These are phyloP conservation scores for Marchantia polymorpha DNA, from an alignment of 225 moss, liverwort and hornwort species.

Conservation along the genomic window DNA sequence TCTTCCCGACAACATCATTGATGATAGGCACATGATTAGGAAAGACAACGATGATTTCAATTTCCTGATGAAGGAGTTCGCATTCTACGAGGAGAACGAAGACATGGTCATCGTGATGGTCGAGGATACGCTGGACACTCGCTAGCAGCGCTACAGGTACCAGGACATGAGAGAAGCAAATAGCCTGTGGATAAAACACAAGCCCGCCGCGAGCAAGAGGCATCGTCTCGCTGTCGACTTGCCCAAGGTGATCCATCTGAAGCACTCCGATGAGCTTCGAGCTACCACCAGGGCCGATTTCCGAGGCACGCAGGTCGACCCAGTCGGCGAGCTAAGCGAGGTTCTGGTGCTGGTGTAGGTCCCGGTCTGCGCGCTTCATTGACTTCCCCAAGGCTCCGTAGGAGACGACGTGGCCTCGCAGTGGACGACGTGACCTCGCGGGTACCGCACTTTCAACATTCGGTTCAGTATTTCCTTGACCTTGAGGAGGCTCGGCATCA, in stretches of 20 bases:
- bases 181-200: constrained; percentile 33
- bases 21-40: background rate
- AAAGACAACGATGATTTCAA: background rate
- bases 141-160: too few species aligned
- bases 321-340: constrained; percentile 26
- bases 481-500: background rate
- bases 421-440: background rate
- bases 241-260: background rate
- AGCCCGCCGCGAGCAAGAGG: too few species aligned
- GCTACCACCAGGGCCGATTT: constrained; percentile 15
- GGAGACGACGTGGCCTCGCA: background rate
- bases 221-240: too few species aligned
- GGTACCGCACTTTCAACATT: background rate
- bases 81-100: background rate
- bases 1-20: constrained; percentile 24
- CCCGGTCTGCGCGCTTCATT: constrained; percentile 36
- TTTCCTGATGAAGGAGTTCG: background rate
- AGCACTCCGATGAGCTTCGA: background rate
- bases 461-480: background rate
- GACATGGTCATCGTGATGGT: background rate
- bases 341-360: constrained; percentile 33
- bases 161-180: too few species aligned
- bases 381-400: constrained; percentile 34
- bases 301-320: constrained; percentile 15
- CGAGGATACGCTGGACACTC: background rate